A percentile compares a stretch with the other conserved stretches of the same genome.
Conservation (phyloP, 2,329 filamentous ascomycete species). For the Pseudocercospora macadamiae region DNA sequence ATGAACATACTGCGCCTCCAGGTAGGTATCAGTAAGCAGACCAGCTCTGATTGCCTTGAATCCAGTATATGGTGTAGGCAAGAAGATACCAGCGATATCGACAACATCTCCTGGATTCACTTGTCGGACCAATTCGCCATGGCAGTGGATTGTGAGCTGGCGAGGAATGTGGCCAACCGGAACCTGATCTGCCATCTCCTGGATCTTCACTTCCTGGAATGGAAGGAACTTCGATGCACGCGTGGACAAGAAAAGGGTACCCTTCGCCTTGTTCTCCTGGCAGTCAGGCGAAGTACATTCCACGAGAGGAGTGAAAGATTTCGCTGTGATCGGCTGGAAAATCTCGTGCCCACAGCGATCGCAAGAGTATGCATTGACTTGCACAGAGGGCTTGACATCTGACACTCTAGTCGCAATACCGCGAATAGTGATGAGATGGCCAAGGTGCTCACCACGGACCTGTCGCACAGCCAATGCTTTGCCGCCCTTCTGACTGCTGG, state of each 20-base stretch:
- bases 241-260: slow-evolving; percentile 91
- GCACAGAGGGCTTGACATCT: slow-evolving; percentile 96
- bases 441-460: slow-evolving; percentile 89
- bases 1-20: slow-evolving; percentile 89
- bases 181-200: slow-evolving; percentile 99
- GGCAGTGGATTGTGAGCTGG: slow-evolving; percentile 84
- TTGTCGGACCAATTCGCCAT: slow-evolving; percentile 81
- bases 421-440: slow-evolving; percentile 88
- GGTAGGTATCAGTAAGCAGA: slow-evolving; percentile 93
- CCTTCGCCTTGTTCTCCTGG: slow-evolving; percentile 85
- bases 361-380: slow-evolving; percentile 97
- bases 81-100: slow-evolving; percentile 91
- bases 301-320: slow-evolving; percentile 83
- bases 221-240: slow-evolving; percentile 94
- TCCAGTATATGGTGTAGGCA: slow-evolving; percentile 97
- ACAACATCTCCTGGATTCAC: slow-evolving; percentile 94
- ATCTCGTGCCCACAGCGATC: slow-evolving; percentile 96
- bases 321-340: slow-evolving; percentile 91
- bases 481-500: slow-evolving; percentile 59
- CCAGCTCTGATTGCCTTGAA: slow-evolving; percentile 97
- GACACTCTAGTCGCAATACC: slow-evolving; percentile 95
- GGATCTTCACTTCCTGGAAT: slow-evolving; percentile 98
- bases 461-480: slow-evolving; percentile 87
- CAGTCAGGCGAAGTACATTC: slow-evolving; percentile 91
- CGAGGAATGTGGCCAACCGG: slow-evolving; percentile 96